Base-by-base conservation (phyloP, 768 basidiomycete genomes). In the Leccinellum albellum region DNA sequence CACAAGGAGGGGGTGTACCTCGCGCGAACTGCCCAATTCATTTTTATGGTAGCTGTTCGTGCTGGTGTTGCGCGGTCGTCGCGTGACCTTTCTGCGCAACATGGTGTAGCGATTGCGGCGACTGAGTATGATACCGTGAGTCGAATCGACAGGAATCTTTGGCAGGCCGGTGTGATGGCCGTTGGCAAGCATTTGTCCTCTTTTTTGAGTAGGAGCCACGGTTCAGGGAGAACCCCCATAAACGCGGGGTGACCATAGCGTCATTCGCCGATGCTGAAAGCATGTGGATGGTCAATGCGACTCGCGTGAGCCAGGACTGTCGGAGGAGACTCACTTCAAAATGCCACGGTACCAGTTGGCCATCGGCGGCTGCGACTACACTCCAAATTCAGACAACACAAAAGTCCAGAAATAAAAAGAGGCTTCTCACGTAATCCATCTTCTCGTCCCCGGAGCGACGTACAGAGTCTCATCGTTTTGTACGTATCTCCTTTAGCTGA, bases 171-270 rank as follows among this genome's bases (percentile, higher is more conserved):
- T 66, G 46, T 64, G 61, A 53, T 63, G 46, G 48, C 76, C 69
- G 61, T 92, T 93, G 21, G 86, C 84, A 3, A 89, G 79, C 0
- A 81, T 82, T 66, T 93, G 88, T 0, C 86, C 88, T n/a, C n/a
- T 66, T 87, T 91, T 75, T 91, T 92, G 52, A 94, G 75, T 1
- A 94, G 95, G 3, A 98, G 81, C 96, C 96, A 98, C 0, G 96
- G 95, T 56, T 88, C 85, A 3, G 96, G 96, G 0, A 98, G 82
- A 4, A 90, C 82, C 2, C 96, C 96, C n/a, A 88, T 92, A 21
- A 98, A 79, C 1, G 94, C 96, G 4, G 96, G 96, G 69, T 98
- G 96, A 0, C 91, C 94, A 64, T 98, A 98, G 42, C 95, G 86
- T 50, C 91, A 78, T 70, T 95, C 92, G 10, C 94, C 94, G n/a